These are phyloP conservation scores for Cnidoscolus chayamansa DNA, from an alignment of 441 rosid species.

Conservation along the genomic window DNA sequence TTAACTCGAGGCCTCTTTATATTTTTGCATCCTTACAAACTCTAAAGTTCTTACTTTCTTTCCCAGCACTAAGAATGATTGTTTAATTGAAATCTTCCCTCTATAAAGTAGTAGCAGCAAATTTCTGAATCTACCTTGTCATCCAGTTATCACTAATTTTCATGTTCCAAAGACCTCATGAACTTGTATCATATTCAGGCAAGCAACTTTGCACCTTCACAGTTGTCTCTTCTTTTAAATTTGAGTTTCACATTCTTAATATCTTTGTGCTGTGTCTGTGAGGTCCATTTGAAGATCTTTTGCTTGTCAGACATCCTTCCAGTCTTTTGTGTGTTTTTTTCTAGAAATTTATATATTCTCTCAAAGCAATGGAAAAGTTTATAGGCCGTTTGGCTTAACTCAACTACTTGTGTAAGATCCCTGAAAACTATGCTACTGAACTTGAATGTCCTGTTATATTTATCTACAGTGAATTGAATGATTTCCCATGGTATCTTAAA, in stretches of 20 bases:
- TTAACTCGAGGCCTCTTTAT: too few relatives aligned
- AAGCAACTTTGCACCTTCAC: neutral
- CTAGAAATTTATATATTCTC: neutral
- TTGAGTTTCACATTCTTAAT: neutral
- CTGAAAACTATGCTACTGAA: too few relatives aligned
- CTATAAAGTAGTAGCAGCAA: too few relatives aligned
- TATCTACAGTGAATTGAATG: too few relatives aligned
- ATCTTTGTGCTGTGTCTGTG: neutral
- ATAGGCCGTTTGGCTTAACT: neutral
- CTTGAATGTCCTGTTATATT: neutral
- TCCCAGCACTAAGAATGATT: too few relatives aligned
- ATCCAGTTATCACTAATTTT: neutral
- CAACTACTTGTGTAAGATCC: neutral
- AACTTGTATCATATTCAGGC: neutral
- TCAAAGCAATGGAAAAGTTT: neutral
- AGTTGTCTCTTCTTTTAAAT: neutral
- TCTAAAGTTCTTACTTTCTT: too few relatives aligned
- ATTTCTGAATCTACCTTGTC: too few relatives aligned
- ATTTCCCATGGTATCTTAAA: too few relatives aligned
- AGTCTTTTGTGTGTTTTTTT: neutral
- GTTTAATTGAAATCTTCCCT: too few relatives aligned
- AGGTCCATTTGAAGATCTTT: neutral
- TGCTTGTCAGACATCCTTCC: neutral
- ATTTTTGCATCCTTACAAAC: too few relatives aligned
- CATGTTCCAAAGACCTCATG: neutral